Evolutionary conservation across 2,329 filamentous ascomycete species (phyloP).

Genomic region (Alternaria infectoria): DNA sequence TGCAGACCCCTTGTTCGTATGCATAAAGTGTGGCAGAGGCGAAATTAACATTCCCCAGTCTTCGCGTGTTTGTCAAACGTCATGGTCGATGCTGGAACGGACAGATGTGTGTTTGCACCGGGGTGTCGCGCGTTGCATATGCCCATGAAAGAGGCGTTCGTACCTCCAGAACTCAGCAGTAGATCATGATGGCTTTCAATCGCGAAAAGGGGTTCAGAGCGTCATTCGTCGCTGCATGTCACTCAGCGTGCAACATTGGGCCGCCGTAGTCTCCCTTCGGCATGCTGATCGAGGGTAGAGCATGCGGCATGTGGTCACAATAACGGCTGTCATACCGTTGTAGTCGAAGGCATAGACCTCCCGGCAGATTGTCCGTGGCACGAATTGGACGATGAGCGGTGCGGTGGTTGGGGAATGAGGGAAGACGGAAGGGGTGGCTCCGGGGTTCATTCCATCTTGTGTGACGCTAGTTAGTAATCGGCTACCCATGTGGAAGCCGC

Average conservation of each 20-base stretch:
- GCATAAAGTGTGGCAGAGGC: conserved; percentile 27
- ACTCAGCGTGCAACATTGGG: conserved; percentile 14
- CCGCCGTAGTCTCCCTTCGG: conserved; percentile 21
- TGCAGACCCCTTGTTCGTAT: conserved; percentile 38
- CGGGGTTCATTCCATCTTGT: conserved; percentile 18
- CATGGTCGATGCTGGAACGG: conserved; percentile 20
- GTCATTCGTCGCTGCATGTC: conserved; percentile 9
- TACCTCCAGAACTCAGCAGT: neutral
- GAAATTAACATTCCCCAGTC: conserved; percentile 23
- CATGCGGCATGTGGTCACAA: conserved; percentile 23
- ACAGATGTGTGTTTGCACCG: conserved; percentile 5
- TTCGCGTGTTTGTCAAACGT: conserved; percentile 13
- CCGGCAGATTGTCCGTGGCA: conserved; percentile 26
- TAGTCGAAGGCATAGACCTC: conserved; percentile 20
- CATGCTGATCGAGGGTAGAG: conserved; percentile 18
- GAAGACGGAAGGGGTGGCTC: conserved; percentile 20
- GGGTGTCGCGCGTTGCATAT: conserved; percentile 6
- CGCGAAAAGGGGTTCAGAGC: conserved; percentile 3
- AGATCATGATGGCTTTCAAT: neutral
- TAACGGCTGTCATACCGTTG: conserved; percentile 33
- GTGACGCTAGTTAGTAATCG: conserved; percentile 17
- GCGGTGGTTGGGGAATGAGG: conserved; percentile 31
- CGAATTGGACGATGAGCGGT: conserved; percentile 19
- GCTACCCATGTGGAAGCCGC: conserved; percentile 26
- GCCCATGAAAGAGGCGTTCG: neutral